A percentile compares a stretch with the other conserved stretches of the same genome.
Evolutionary conservation across 768 basidiomycete species (phyloP).

Genomic region (Lentinula guzmanii): DNA sequence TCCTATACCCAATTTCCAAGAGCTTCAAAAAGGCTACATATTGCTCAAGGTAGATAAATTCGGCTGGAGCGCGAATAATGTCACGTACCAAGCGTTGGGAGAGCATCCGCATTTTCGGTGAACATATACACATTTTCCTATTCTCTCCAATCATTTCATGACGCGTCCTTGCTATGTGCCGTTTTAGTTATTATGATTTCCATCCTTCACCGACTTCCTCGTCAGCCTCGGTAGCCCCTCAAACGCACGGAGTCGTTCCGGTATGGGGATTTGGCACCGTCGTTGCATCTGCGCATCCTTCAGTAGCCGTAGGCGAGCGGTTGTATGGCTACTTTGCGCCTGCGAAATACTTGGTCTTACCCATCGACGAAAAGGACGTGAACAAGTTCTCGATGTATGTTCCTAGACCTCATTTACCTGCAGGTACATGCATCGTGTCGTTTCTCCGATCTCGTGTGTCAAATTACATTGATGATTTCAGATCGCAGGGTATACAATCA

Average conservation of each 20-base stretch:
- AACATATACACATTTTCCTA: not conserved
- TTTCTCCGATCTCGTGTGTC: not conserved
- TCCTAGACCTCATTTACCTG: constrained; percentile 54
- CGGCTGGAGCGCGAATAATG: constrained; percentile 67
- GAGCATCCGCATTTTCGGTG: constrained; percentile 47
- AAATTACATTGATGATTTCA: constrained; percentile 9
- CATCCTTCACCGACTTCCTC: constrained; percentile 37
- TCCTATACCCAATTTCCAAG: constrained; percentile 7
- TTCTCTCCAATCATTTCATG: not conserved
- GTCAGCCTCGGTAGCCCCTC: constrained; percentile 27
- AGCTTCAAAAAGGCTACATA: constrained; percentile 38
- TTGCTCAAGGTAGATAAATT: constrained; percentile 58
- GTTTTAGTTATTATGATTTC: constrained; percentile 61
- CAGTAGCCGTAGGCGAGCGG: constrained; percentile 48
- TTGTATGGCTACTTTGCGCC: constrained; percentile 64
- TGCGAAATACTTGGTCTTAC: constrained; percentile 47
- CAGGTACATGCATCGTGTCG: constrained; percentile 30
- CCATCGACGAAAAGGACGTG: constrained; percentile 44
- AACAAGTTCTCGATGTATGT: constrained; percentile 53
- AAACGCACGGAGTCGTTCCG: constrained; percentile 58
- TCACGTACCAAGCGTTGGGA: constrained; percentile 59
- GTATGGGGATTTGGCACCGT: constrained; percentile 72
- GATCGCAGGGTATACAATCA: constrained; percentile 70
- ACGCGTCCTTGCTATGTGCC: not conserved
- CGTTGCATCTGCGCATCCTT: constrained; percentile 39